Conservation (phyloP, 805 yeast genomes). For the Wickerhamiella parazyma region DNA sequence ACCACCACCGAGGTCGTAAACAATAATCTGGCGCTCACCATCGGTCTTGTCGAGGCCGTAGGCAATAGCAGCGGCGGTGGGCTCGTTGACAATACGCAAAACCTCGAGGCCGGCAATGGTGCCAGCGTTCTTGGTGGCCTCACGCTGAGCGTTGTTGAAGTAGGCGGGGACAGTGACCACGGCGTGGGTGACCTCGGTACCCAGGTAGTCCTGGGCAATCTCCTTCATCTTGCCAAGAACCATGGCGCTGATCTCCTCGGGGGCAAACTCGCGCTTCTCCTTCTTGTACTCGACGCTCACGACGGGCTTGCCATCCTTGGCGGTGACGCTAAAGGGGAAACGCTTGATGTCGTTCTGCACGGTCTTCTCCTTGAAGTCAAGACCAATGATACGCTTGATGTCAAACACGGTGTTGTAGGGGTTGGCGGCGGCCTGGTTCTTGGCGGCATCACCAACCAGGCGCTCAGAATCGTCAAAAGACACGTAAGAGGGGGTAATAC, state of each 20-base stretch:
- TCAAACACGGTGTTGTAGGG: conserved; percentile 80
- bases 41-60: conserved; percentile 75
- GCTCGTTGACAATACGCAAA: conserved; percentile 81
- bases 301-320: conserved; percentile 69
- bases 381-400: conserved; percentile 83
- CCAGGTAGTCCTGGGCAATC: conserved; percentile 84
- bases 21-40: conserved; percentile 78
- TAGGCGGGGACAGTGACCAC: conserved; percentile 90
- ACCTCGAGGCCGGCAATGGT: conserved; percentile 81
- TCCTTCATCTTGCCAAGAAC: conserved; percentile 81
- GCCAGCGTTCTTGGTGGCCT: conserved; percentile 90
- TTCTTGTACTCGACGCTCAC: conserved; percentile 65
- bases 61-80: conserved; percentile 96
- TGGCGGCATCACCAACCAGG: conserved; percentile 91
- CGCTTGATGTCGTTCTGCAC: conserved; percentile 76
- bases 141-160: conserved; percentile 88
- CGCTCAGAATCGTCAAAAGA: conserved; percentile 88
- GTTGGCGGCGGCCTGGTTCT: conserved; percentile 86
- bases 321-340: conserved; percentile 58
- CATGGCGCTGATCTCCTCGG: conserved; percentile 92
- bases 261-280: conserved; percentile 64
- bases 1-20: conserved; percentile 96
- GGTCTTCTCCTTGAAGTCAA: conserved; percentile 58
- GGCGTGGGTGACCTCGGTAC: conserved; percentile 72
- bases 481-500: conserved; percentile 91